Base-by-base conservation (phyloP, 768 basidiomycete genomes). In the Asterophora lycoperdoides region DNA sequence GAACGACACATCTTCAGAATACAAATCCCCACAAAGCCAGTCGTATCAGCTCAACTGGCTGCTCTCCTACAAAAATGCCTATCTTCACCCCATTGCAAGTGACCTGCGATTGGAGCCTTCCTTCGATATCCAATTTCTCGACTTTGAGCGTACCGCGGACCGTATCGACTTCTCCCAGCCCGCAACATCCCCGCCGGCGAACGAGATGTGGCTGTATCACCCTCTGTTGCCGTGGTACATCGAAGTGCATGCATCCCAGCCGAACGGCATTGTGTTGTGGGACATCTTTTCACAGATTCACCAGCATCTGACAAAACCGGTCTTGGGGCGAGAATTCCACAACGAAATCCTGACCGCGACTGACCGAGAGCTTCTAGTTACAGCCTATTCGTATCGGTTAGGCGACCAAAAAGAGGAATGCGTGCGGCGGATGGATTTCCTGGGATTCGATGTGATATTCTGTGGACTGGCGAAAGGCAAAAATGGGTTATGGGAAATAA, bases 141-240 rank as follows among this genome's bases (percentile, higher is more conserved):
- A 53, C 37, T 41, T 56, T 35, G 32, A 36, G 19, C 52, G 59
- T 32, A 36, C 44, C 11, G 42, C 53, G 33, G 56, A 56, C n/a
- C 30, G 54, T 7, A 30, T 62, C 32, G 61, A 64, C 35, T 52
- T 52, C 29, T 51, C 37, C 43, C 66, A 66, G 46, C 68, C 74
- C 29, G 74, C 71, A 23, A 78, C 77, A 13, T 67, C 66, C 28
- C 80, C 79, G 4, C 72, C 75, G 2, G 64, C 73, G 13, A 62
- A 66, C 26, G 63, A 64, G 43, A 71, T 82, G 65, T 68, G 70
- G 15, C 54, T 81, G 39, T 80, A 72, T 61, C 75, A 78, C 57
- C 56, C 65, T 8, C 71, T 70, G 36, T 60, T 78, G 8, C 80
- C 80, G 5, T 80, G 79, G 79, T 74, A 70, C 52, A 72, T 82